phyloP scores from a whole-genome alignment of 345 rosid species.

The Ricinus communis region DNA sequence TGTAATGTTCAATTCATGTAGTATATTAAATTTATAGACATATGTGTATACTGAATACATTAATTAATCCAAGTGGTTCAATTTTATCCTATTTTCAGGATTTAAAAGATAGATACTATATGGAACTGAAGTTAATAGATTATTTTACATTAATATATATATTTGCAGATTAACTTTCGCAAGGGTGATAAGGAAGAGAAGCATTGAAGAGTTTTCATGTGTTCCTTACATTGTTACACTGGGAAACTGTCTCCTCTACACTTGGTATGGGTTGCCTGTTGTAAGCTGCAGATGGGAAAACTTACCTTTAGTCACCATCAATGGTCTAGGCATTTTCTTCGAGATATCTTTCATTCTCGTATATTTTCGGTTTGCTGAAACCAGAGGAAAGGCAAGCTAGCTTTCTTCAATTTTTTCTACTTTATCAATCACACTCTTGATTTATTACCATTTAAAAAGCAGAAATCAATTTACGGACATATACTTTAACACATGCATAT shows the following conservation, averaged over 20 bases:
- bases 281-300: conserved; percentile 86
- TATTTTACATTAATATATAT: not conserved
- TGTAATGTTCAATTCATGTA: conserved; percentile 39
- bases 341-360: conserved; percentile 64
- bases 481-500: not conserved
- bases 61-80: not conserved
- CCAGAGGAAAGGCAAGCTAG: conserved; percentile 57
- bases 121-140: no score
- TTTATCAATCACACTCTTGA: no score
- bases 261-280: conserved; percentile 83
- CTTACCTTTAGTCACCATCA: conserved; percentile 66
- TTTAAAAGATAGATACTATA: no score
- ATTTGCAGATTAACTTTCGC: conserved; percentile 65
- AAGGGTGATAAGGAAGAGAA: conserved; percentile 66
- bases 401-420: no score
- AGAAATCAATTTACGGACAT: not conserved
- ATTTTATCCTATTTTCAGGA: no score
- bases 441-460: not conserved
- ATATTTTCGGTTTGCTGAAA: conserved; percentile 51
- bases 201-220: conserved; percentile 75
- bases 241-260: conserved; percentile 65
- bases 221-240: conserved; percentile 68
- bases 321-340: conserved; percentile 69
- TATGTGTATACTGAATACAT: no score
- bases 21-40: not conserved